These are phyloP conservation scores for Salix udensis DNA, from an alignment of 345 rosid genomes.

Conservation along the genomic window DNA sequence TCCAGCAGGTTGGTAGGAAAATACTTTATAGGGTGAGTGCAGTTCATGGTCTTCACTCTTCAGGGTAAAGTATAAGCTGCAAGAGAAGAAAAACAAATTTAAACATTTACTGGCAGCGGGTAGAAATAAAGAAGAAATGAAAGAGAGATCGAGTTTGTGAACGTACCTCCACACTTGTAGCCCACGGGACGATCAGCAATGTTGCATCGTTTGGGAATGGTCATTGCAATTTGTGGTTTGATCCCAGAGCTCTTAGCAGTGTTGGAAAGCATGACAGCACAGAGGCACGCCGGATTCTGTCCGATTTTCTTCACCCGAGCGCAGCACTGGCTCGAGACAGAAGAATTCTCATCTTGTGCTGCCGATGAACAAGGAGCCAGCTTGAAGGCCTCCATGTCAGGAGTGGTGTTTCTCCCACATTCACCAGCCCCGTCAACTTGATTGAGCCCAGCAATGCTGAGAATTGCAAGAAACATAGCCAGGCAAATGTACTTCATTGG, in stretches of 20 bases:
- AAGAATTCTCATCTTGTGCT: slow-evolving; percentile 45
- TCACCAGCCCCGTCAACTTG: slow-evolving; percentile 68
- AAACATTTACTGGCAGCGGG: neutral
- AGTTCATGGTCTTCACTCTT: slow-evolving; percentile 15
- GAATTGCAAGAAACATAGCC: slow-evolving; percentile 35
- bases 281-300: slow-evolving; percentile 69
- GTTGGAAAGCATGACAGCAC: slow-evolving; percentile 82
- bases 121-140: neutral
- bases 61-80: slow-evolving; percentile 61
- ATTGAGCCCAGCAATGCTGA: slow-evolving; percentile 32
- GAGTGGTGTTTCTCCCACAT: slow-evolving; percentile 60
- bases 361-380: slow-evolving; percentile 81
- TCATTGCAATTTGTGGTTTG: slow-evolving; percentile 67
- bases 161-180: slow-evolving; percentile 78
- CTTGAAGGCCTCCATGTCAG: slow-evolving; percentile 78
- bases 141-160: neutral
- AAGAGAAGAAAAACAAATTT: slow-evolving; percentile 2
- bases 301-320: slow-evolving; percentile 62
- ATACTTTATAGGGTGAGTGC: neutral
- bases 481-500: slow-evolving; percentile 37
- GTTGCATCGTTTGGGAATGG: slow-evolving; percentile 90
- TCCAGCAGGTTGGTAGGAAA: slow-evolving; percentile 12
- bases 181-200: slow-evolving; percentile 71
- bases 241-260: slow-evolving; percentile 69
- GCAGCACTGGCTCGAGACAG: slow-evolving; percentile 69